Evolutionary conservation across 192 early-diverging fungal genomes (phyloP).

Genomic region (Chytriomyces hyalinus): DNA sequence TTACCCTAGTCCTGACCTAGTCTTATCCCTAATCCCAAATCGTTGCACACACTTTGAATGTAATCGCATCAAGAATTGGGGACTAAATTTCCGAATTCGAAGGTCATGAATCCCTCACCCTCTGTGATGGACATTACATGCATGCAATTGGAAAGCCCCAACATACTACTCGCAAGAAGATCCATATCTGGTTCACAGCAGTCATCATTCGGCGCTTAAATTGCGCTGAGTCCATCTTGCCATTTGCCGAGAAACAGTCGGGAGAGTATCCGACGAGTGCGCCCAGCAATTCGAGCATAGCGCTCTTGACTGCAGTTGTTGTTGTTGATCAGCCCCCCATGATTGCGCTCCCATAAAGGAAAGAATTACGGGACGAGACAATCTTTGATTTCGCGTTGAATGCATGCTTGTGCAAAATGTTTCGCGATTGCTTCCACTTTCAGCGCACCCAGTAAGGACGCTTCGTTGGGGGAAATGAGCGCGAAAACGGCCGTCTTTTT

Average conservation of each 20-base stretch:
- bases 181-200: neutral
- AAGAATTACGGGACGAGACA: constrained; percentile 26
- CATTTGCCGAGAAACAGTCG: too few relatives aligned
- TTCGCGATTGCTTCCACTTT: constrained; percentile 35
- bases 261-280: constrained; percentile 30
- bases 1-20: too few relatives aligned
- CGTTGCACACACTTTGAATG: too few relatives aligned
- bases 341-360: neutral
- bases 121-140: too few relatives aligned
- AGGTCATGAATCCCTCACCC: too few relatives aligned
- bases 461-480: constrained; percentile 6
- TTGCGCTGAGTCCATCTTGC: too few relatives aligned
- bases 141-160: constrained; percentile 35
- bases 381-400: constrained; percentile 40
- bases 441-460: constrained; percentile 13
- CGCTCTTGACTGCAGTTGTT: constrained; percentile 25
- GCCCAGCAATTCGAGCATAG: constrained; percentile 39
- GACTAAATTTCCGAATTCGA: too few relatives aligned
- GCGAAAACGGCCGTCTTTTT: constrained; percentile 26
- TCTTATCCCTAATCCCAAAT: too few relatives aligned
- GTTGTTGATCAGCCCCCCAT: too few relatives aligned
- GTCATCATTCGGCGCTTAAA: too few relatives aligned
- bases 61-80: too few relatives aligned
- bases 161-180: constrained; percentile 38
- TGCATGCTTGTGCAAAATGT: constrained; percentile 34